Evolutionary conservation across 140 eudicot species (phyloP), one percentile per base, ranked within the genome.

Genomic region (Erigeron philadelphicus): DNA sequence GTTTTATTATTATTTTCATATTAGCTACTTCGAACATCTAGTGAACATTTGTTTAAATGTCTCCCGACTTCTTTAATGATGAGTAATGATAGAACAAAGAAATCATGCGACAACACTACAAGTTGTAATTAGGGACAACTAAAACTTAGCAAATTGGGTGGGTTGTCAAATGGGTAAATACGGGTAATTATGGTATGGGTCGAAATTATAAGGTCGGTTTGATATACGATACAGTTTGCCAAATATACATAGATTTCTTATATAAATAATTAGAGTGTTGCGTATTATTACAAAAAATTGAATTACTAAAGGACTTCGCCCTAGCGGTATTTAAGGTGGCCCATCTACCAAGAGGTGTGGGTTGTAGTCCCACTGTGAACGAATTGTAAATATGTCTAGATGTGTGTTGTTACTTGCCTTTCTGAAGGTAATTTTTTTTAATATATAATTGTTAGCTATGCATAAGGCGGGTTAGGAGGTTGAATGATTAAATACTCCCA

Each of bases 11-110:
- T 59, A 19, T 66, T 56, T 31, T 72, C 60, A 16, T 61, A 55
- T 21, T 7, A 7, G 64, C 49, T 9, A 46, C 9, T 74, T 42
- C 11, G 4, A 38, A 10, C 53, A 19, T 54, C 12, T 25, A 23
- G 57, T 73, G n/a, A 43, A 73, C 47, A 17, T 56, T 8, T 18
- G 12, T 42, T 42, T 38, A 73, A 64, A 73, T 73, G 55, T 61
- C 3, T 23, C 18, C 46, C 38, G 38, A 31, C 40, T 56, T 55
- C 57, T 50, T 18, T 50, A 12, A 50, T 48, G 4, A 49, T 11
- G 7, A 13, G 16, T 7, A 15, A 6, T 1, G 58, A 53, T 8
- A 15, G 1, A 53, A 53, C 3, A 53, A 53, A 6, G 9, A 16
- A 8, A 53, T 13, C 58, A n/a, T 7, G 58, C 16, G n/a, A 18